Base-by-base conservation (phyloP, 257 asterid genomes). In the Gynochthodes officinalis region DNA sequence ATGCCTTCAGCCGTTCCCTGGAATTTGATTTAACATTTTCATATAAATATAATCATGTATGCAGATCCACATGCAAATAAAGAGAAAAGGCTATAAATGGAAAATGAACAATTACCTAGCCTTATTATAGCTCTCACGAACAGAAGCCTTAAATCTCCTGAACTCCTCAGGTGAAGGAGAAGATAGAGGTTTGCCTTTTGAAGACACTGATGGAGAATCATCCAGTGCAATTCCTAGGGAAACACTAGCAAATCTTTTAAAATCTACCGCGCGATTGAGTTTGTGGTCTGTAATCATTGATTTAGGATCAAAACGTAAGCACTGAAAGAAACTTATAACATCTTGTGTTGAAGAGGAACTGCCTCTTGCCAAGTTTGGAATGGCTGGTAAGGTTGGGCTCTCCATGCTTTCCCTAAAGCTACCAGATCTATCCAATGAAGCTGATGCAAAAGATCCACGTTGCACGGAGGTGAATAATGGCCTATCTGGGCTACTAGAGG, bases 401-500 rank as follows among this genome's bases (percentile, higher is more conserved):
- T 90, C 98, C 89, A 83, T 78, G 81, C 76, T 88, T 74, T 88
- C 95, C 32, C 92, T 88, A 67, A 88, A 90, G 84, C 89, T 86
- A 72, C 89, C 82, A 13, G 95, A 87, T 87, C 92, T 85, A 63
- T 93, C 97, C 88, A 93, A 79, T 77, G 95, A 78, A 82, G 91
- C 79, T 68, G 87, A 70, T 50, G 86, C 82, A 73, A 83, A 86
- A 58, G 96, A 85, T 76, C 91, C 89, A 79, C 97, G 96, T 82
- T 82, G 89, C 67, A 85, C 93, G 75, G 98, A 78, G 73, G 89
- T 73, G 79, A 89, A 88, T 76, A 79, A 70, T n/a, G 88, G 82
- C 89, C 92, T 90, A 81, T 93, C 97, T 69, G 96, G 94, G 85
- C 96, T 90, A 83, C 85, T 83, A 70, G 95, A 89, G 85, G 97